Base-by-base conservation (phyloP, 164 flowering plant genomes). In the Piper betle region DNA sequence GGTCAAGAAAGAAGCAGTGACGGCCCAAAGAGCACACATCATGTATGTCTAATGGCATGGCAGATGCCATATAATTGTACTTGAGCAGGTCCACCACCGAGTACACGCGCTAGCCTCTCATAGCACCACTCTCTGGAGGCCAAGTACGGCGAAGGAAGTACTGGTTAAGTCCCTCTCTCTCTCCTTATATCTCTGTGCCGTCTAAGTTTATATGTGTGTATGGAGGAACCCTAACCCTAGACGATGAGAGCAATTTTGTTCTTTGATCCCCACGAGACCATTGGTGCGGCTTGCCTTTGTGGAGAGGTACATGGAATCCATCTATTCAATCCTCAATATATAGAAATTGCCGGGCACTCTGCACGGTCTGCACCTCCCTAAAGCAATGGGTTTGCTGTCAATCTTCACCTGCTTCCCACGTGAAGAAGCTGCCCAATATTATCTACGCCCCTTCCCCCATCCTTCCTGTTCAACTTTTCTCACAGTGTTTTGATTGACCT, bases 371-470 rank as follows among this genome's bases (percentile, higher is more conserved):
- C 18, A 6, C 42, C 60, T 58, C 13, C 11, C 19, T 25, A 39
- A n/a, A 58, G 39, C 39, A 58, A 58, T 46, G 60, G 48, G 60
- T 39, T 37, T 39, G 41, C 46, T 58, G 60, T 58, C 60, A 39
- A 58, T 58, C 39, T 46, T 11, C 60, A 58, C 60, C 46, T 58
- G 60, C 60, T 58, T 46, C 56, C 60, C 60, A 58, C 60, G 60
- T 58, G 60, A 58, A 58, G 60, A 16, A 15, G 60, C 60, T 39
- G 46, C 9, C 39, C 39, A 13, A 17, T 37, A 37, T 58, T 33
- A 57, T 58, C 8, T 5, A 58, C 13, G 20, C 16, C 60, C 46
- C 16, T 43, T 58, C 39, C n/a, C 4, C 13, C 12, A 41, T 17
- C 17, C 12, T 6, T 7, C 6, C 39, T 5, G 20, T 56, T 6